Evolutionary conservation across 495 filamentous ascomycete genomes (phyloP).

Genomic region (Hypoxylon perforatum): DNA sequence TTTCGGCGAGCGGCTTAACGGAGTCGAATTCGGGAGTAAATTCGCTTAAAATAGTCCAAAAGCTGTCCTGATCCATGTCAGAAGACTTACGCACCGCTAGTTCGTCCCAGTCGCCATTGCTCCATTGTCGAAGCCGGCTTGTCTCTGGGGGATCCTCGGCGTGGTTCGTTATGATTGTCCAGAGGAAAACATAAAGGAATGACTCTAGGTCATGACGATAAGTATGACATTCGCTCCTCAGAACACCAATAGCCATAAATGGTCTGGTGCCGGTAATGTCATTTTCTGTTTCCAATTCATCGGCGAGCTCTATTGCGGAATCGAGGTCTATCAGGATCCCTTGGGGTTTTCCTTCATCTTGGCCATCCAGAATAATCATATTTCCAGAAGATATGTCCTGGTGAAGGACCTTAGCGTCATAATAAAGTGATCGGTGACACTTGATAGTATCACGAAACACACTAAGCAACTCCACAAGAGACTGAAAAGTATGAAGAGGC

Average conservation of each 20-base stretch:
- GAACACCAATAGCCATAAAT: slow-evolving; percentile 56
- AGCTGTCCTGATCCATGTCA: slow-evolving; percentile 27
- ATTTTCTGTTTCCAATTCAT: slow-evolving; percentile 20
- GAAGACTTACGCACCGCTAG: slow-evolving; percentile 40
- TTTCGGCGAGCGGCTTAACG: slow-evolving; percentile 44
- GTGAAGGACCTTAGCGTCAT: slow-evolving; percentile 44
- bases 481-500: slow-evolving; percentile 43
- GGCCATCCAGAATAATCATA: slow-evolving; percentile 43
- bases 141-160: slow-evolving; percentile 40
- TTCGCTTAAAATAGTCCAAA: slow-evolving; percentile 45
- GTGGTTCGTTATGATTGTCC: slow-evolving; percentile 44
- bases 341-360: slow-evolving; percentile 31
- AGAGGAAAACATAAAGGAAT: slow-evolving; percentile 55
- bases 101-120: slow-evolving; percentile 43
- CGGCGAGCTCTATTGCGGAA: slow-evolving; percentile 40
- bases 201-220: slow-evolving; percentile 56
- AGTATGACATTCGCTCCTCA: slow-evolving; percentile 46
- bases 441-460: slow-evolving; percentile 45
- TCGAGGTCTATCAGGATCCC: slow-evolving; percentile 49
- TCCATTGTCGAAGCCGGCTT: slow-evolving; percentile 49
- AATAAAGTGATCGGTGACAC: slow-evolving; percentile 41
- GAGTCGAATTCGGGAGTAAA: slow-evolving; percentile 45
- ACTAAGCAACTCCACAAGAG: slow-evolving; percentile 39
- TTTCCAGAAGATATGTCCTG: slow-evolving; percentile 44
- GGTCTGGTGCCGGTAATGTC: slow-evolving; percentile 35